Evolutionary conservation across 2,329 filamentous ascomycete species (phyloP).

Genomic region (Colletotrichum sp.): DNA sequence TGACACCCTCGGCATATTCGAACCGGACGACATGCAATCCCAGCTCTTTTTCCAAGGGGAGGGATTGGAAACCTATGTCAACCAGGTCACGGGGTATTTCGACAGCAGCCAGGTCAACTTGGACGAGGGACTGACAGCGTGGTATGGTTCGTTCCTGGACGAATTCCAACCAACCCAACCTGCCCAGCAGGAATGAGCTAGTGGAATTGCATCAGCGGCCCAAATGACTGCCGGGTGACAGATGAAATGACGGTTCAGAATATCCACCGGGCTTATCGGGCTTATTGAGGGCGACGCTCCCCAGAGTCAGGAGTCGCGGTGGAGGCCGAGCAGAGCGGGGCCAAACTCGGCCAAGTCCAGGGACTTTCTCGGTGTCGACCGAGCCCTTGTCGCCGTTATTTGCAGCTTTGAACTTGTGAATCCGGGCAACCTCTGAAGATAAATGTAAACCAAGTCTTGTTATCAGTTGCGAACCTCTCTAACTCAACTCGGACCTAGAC

Average conservation of each 20-base stretch:
- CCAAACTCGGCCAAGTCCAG: not conserved
- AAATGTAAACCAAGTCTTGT: not conserved
- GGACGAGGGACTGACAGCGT: conserved; percentile 21
- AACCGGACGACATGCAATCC: not conserved
- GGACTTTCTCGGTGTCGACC: not conserved
- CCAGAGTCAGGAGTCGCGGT: not conserved
- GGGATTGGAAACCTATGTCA: conserved; percentile 20
- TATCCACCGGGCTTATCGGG: not conserved
- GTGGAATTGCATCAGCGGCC: not conserved
- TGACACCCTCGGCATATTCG: not conserved
- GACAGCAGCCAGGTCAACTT: conserved; percentile 10
- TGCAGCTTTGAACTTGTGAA: not conserved
- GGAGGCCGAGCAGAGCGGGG: not conserved
- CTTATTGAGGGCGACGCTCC: not conserved
- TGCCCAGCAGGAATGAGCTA: not conserved
- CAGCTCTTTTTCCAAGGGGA: conserved; percentile 8
- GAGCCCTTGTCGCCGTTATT: not conserved
- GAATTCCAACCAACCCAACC: conserved; percentile 2
- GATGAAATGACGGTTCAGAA: not conserved
- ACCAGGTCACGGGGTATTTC: conserved; percentile 21
- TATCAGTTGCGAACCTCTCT: not conserved
- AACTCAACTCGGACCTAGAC: not conserved
- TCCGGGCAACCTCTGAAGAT: not conserved
- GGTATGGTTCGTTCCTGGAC: conserved; percentile 21
- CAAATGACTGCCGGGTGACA: not conserved